Base-by-base conservation (phyloP, 192 early-diverging fungal species). In the Coemansia sp. region DNA sequence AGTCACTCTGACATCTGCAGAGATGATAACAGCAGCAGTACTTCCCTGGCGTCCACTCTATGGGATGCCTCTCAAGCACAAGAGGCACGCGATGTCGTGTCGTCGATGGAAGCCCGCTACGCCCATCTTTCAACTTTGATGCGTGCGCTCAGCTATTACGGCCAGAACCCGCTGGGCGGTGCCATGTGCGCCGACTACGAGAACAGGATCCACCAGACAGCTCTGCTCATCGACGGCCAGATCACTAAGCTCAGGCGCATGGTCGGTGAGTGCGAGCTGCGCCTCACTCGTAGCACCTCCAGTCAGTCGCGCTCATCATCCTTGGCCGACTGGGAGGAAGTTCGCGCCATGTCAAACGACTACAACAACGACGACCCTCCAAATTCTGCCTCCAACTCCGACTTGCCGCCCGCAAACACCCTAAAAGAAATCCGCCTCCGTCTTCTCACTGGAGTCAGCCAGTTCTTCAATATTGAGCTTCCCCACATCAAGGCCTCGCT, bases 121-220 rank as follows among this genome's bases (percentile, higher is more conserved):
- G 15, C 38, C 7, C 80, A 74, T 12, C 80, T 83, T 42, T 42
- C 15, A 6, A 38, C 45, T 0, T 69, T 67, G 14, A 57, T 83
- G 15, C 50, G 77, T 4, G 34, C 58, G 12, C 68, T 67, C 50
- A 71, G 57, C 66, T 38, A 10, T 0, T 55, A 57, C 50, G 63
- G 69, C 39, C 63, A 64, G 14, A 83, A 83, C 48, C 80, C 80
- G 37, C 55, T 83, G 38, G 75, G 80, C 42, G 72, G 80, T 14
- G 72, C 80, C 19, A 83, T 83, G 80, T 77, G 80, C 63, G 61
- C 64, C 1, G 66, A 74, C 5, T 27, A 77, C 36, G 80, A 72
- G 32, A 59, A 77, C 32, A 66, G 67, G 31, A 77, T 83, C 64
- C 80, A 83, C 72, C 80, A 83, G 55, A 51, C 75, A 69, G 72